phyloP scores from a whole-genome alignment of 768 basidiomycete species.

The Mycena albidolilacea region DNA sequence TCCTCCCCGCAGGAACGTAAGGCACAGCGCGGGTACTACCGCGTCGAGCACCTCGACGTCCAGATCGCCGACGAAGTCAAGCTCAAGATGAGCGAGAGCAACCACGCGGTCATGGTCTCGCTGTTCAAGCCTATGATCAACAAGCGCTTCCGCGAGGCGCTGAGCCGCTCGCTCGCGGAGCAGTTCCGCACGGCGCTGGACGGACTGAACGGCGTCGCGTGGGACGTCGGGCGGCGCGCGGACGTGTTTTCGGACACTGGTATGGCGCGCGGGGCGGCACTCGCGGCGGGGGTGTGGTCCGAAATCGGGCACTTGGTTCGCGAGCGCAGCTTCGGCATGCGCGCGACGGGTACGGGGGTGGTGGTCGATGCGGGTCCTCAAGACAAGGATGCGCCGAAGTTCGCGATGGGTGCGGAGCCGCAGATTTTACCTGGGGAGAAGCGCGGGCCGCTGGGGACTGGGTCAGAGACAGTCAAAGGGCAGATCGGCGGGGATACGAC shows the following conservation, averaged over 20 bases:
- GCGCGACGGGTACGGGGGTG: constrained; percentile 75
- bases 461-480: constrained; percentile 40
- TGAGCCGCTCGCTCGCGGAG: constrained; percentile 70
- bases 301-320: constrained; percentile 71
- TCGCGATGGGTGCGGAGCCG: constrained; percentile 77
- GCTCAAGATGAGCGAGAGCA: constrained; percentile 69
- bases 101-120: constrained; percentile 72
- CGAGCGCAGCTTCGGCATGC: constrained; percentile 56
- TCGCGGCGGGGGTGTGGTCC: constrained; percentile 75
- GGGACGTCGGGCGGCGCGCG: constrained; percentile 68
- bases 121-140: constrained; percentile 75
- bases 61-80: constrained; percentile 70
- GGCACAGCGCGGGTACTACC: constrained; percentile 63
- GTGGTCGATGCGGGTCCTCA: constrained; percentile 57
- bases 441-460: constrained; percentile 73
- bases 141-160: constrained; percentile 67
- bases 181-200: constrained; percentile 68
- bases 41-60: constrained; percentile 68
- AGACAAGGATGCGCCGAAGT: constrained; percentile 42
- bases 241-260: constrained; percentile 79
- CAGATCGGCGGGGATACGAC: not conserved
- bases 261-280: constrained; percentile 59
- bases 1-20: constrained; percentile 66
- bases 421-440: constrained; percentile 81
- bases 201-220: constrained; percentile 68